Evolutionary conservation across 2,329 filamentous ascomycete genomes (phyloP).

Genomic region (Fusarium mundagurra): DNA sequence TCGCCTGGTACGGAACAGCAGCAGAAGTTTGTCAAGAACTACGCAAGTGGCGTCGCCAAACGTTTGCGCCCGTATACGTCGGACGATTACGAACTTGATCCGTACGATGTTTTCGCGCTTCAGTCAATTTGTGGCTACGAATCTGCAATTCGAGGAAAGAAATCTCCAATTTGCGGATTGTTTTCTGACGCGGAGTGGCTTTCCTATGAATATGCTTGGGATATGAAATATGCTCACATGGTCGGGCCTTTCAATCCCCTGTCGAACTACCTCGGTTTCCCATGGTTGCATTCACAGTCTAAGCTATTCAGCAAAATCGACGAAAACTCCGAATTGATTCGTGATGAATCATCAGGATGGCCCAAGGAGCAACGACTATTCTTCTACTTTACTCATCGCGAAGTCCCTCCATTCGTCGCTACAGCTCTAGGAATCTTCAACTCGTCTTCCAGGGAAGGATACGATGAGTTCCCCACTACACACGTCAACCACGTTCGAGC

Average conservation of each 20-base stretch:
- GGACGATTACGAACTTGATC: constrained; percentile 25
- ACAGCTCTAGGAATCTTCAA: constrained; percentile 39
- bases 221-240: constrained; percentile 41
- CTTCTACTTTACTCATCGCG: constrained; percentile 38
- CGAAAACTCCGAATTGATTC: not conserved
- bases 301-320: constrained; percentile 23
- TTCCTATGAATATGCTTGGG: constrained; percentile 40
- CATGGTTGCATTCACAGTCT: constrained; percentile 33
- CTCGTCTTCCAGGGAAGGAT: constrained; percentile 29
- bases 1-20: constrained; percentile 27
- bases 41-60: constrained; percentile 22
- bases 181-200: constrained; percentile 39
- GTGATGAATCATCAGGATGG: constrained; percentile 21
- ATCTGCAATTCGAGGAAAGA: constrained; percentile 30
- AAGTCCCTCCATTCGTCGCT: constrained; percentile 38
- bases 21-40: constrained; percentile 29
- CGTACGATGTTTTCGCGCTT: constrained; percentile 36
- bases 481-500: constrained; percentile 38
- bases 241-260: constrained; percentile 36
- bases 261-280: constrained; percentile 35
- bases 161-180: constrained; percentile 24
- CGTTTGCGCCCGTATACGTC: constrained; percentile 33
- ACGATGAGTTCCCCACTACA: constrained; percentile 35
- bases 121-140: constrained; percentile 40
- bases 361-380: constrained; percentile 31